A percentile compares a stretch with the other conserved stretches of the same genome.
Conservation (phyloP, 768 basidiomycete genomes). For the Porpolomopsis calyptriformis region DNA sequence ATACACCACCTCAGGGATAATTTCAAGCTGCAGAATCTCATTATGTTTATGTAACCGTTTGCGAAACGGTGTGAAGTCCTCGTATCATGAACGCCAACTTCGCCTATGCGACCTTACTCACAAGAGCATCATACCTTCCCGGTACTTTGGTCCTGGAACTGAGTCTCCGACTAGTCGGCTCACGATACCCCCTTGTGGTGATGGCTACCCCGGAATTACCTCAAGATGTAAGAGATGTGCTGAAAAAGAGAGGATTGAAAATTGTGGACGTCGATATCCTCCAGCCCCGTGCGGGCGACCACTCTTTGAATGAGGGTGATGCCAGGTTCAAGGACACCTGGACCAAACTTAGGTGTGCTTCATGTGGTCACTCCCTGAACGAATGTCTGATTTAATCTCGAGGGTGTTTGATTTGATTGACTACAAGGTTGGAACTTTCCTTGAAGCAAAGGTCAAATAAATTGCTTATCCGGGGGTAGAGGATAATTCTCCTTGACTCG, state of each 20-base stretch:
- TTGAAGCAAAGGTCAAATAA: slow-evolving; percentile 4
- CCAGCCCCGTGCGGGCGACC: slow-evolving; percentile 34
- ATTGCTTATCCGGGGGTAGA: slow-evolving; percentile 29
- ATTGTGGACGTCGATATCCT: slow-evolving; percentile 53
- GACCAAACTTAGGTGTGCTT: slow-evolving; percentile 49
- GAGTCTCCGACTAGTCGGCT: slow-evolving; percentile 41
- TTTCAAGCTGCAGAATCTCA: neutral
- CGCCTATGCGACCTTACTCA: slow-evolving; percentile 74
- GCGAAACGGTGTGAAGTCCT: no score
- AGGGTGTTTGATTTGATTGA: slow-evolving; percentile 56
- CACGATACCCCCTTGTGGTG: slow-evolving; percentile 67
- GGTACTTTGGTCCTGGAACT: slow-evolving; percentile 53
- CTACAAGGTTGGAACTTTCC: slow-evolving; percentile 42
- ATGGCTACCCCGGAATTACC: slow-evolving; percentile 60
- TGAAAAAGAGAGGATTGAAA: slow-evolving; percentile 43
- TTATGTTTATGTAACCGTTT: no score
- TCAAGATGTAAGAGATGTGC: slow-evolving; percentile 36
- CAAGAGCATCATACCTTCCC: slow-evolving; percentile 55
- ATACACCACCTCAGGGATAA: neutral
- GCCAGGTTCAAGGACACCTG: slow-evolving; percentile 58
- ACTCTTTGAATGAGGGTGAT: slow-evolving; percentile 34
- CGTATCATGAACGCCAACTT: slow-evolving; percentile 29
- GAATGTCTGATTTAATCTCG: slow-evolving; percentile 3
- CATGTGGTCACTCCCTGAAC: neutral
- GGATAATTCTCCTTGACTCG: slow-evolving; percentile 72